These are phyloP conservation scores for Huntiella decipiens DNA, from an alignment of 2,329 filamentous ascomycete genomes.

Conservation along the genomic window DNA sequence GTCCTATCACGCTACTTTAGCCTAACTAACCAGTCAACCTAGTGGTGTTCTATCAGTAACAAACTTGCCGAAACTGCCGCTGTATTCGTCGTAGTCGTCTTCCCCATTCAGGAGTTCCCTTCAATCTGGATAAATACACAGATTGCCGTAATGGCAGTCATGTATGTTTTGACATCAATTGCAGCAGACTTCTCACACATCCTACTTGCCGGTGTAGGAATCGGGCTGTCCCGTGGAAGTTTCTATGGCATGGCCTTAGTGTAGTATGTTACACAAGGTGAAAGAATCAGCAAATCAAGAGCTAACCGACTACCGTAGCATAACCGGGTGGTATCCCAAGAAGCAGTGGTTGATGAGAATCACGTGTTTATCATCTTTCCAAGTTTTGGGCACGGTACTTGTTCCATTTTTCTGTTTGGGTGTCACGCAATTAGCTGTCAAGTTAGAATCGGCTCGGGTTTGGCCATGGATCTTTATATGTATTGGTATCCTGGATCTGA, in stretches of 20 bases:
- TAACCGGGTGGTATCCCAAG: neutral
- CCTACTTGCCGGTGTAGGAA: neutral
- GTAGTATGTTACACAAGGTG: neutral
- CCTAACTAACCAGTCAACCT: no score
- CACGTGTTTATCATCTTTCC: neutral
- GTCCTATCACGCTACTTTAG: no score
- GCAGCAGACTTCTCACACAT: neutral
- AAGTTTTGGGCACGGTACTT: neutral
- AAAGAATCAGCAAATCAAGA: neutral
- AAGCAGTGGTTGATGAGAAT: neutral
- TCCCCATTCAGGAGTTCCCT: neutral
- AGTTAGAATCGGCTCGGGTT: neutral
- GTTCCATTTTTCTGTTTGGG: neutral
- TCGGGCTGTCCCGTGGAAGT: neutral
- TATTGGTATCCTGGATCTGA: neutral
- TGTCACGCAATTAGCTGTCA: neutral
- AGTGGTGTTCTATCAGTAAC: no score
- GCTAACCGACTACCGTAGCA: neutral
- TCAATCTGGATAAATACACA: neutral
- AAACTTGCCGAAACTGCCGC: neutral
- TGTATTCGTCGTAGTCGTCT: neutral
- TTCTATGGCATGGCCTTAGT: neutral
- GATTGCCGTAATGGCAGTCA: neutral
- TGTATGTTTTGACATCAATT: neutral
- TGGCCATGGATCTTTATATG: neutral